Base-by-base conservation (phyloP, 306 rosid genomes). In the Carpinus fangiana region DNA sequence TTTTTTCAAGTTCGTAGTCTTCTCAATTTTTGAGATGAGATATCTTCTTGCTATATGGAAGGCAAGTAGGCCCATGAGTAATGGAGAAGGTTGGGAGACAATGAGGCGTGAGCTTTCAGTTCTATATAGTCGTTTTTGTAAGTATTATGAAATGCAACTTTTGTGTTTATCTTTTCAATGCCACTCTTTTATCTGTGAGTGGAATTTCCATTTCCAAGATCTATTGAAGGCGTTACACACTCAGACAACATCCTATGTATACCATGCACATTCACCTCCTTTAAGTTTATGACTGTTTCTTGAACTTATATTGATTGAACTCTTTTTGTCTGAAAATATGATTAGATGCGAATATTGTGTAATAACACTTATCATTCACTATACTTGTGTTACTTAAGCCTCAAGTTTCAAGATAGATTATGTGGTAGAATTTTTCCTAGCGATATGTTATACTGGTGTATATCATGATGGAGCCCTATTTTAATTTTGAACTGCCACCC, bases 21-120 rank as follows among this genome's bases (percentile, higher is more conserved):
- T 95, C 88, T 95, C 99, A 56, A 95, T 95, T 79, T 95, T 95
- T 77, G 99, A 95, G 90, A 95, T 95, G 99, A 90, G 99, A 87
- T 95, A 95, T 86, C 99, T 95, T 76, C 99, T 95, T 78, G 98
- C 96, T 50, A 95, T 95, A 92, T 95, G 99, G 99, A 95, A 95
- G 84, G 99, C 99, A 68, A 93, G 83, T 83, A 88, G 99, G 84
- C 96, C 98, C 74, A 76, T 84, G 88, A 91, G 86, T 85, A 93
- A 78, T 56, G 98, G 99, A 65, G 99, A 91, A 84, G 99, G 98
- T 78, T 95, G 99, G 99, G 99, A 91, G 82, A 89, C 88, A 26
- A 93, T 95, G 99, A 88, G 99, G 90, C 98, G 99, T 11, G 99
- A 93, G 81, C 97, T 95, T 73, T 95, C 99, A 10, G 93, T 95